Percentiles rank a stretch among this genome's conserved stretches.
Evolutionary conservation across 208 protist species (phyloP).

Genomic region (Leishmania amazonensis): DNA sequence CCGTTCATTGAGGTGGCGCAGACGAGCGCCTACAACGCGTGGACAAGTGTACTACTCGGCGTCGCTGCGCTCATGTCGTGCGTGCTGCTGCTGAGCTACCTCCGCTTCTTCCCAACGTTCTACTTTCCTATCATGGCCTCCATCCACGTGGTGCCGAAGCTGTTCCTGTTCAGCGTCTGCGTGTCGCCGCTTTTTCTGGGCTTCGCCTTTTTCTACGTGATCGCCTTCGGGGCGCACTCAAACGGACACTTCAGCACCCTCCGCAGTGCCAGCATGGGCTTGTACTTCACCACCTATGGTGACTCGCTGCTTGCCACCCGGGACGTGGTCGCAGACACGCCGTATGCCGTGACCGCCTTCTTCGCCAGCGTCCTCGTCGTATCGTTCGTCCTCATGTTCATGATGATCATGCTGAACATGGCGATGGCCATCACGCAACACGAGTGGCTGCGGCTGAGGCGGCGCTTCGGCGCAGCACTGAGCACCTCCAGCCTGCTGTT

Average conservation of each 20-base stretch:
- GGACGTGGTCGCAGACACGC: conserved; percentile 29
- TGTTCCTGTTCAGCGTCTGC: conserved; percentile 44
- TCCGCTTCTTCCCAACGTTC: conserved; percentile 54
- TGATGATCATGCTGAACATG: conserved; percentile 68
- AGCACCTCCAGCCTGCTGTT: conserved; percentile 48
- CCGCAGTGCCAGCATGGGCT: conserved; percentile 39
- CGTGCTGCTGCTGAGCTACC: conserved; percentile 49
- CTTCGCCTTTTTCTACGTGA: conserved; percentile 50
- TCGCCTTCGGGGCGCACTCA: conserved; percentile 57
- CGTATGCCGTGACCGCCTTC: conserved; percentile 26
- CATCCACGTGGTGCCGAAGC: conserved; percentile 38
- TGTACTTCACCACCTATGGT: conserved; percentile 66
- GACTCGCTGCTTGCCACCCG: conserved; percentile 55
- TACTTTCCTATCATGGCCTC: conserved; percentile 55
- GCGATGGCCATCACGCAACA: conserved; percentile 62
- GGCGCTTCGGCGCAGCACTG: conserved; percentile 45
- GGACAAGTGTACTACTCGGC: conserved; percentile 43
- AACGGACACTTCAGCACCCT: conserved; percentile 42
- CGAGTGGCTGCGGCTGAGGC: conserved; percentile 50
- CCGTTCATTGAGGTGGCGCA: conserved; percentile 17
- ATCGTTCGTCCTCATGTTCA: conserved; percentile 48
- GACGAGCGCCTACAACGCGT: conserved; percentile 22
- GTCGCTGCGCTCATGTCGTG: conserved; percentile 38
- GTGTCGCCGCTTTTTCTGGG: conserved; percentile 56
- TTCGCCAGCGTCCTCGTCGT: conserved; percentile 50